These are phyloP conservation scores for Cytospora chrysosperma DNA, from an alignment of 2,329 filamentous ascomycete genomes.

Conservation along the genomic window DNA sequence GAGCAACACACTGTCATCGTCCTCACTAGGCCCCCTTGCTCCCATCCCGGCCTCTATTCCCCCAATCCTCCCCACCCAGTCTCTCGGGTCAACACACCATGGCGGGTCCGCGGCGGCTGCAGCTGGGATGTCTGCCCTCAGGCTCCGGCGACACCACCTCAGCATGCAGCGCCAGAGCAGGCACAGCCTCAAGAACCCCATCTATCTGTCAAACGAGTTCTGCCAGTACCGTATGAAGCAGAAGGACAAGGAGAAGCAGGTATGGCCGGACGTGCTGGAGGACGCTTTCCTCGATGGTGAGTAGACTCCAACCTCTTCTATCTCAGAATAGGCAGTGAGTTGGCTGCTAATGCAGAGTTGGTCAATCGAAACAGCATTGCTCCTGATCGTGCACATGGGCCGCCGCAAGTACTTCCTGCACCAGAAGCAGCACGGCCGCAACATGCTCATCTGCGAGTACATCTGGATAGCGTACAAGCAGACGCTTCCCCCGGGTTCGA, in stretches of 20 bases:
- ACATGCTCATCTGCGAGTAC: conserved; percentile 70
- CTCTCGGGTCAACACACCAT: conserved; percentile 44
- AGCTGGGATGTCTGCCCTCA: conserved; percentile 24
- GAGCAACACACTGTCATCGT: conserved; percentile 1
- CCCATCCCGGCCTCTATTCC: conserved; percentile 42
- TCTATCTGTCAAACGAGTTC: conserved; percentile 62
- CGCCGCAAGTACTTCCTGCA: conserved; percentile 65
- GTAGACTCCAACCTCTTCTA: conserved; percentile 26
- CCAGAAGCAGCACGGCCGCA: conserved; percentile 63
- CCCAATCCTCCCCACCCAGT: conserved; percentile 50
- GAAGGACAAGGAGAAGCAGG: conserved; percentile 60
- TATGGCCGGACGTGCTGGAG: conserved; percentile 63
- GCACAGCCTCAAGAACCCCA: conserved; percentile 50
- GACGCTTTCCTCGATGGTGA: conserved; percentile 67
- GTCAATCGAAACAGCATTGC: conserved; percentile 49
- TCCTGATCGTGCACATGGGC: conserved; percentile 66
- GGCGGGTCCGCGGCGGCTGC: not conserved
- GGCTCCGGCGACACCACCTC: conserved; percentile 34
- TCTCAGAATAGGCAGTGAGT: not conserved
- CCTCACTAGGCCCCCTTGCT: conserved; percentile 31
- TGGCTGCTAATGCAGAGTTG: not conserved
- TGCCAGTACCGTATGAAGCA: conserved; percentile 65
- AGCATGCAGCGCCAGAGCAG: conserved; percentile 35
- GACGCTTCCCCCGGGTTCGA: conserved; percentile 44
- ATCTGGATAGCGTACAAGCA: conserved; percentile 55